phyloP scores from a whole-genome alignment of 2,329 filamentous ascomycete species.

The Tolypocladium capitatum region DNA sequence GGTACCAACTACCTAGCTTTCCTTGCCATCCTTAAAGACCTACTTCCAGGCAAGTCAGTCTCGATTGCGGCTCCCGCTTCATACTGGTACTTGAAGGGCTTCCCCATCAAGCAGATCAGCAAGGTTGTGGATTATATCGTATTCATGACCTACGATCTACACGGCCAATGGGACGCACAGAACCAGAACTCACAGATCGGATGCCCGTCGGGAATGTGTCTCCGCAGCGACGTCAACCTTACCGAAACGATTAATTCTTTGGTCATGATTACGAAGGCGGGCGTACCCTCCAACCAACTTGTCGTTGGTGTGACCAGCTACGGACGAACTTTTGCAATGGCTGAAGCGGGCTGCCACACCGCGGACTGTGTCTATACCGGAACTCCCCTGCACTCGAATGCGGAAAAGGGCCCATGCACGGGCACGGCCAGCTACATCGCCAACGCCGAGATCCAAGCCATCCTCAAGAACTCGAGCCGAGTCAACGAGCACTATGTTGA shows the following conservation, averaged over 20 bases:
- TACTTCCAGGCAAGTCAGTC: constrained; percentile 17
- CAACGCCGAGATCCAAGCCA: too few relatives aligned
- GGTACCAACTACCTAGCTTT: constrained; percentile 20
- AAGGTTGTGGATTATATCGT: constrained; percentile 19
- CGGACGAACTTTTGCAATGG: background rate
- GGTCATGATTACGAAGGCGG: too few relatives aligned
- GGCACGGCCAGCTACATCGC: too few relatives aligned
- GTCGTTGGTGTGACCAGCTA: background rate
- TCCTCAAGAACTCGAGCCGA: too few relatives aligned
- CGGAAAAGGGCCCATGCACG: too few relatives aligned
- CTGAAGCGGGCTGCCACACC: background rate
- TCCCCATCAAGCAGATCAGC: constrained; percentile 7
- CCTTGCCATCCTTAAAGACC: constrained; percentile 14
- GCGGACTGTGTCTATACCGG: too few relatives aligned
- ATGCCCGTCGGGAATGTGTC: too few relatives aligned
- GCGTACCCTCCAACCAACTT: background rate
- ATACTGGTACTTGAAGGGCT: constrained; percentile 20
- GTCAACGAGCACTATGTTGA: too few relatives aligned
- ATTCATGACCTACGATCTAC: constrained; percentile 24
- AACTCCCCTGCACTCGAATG: too few relatives aligned
- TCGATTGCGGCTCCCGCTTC: constrained; percentile 24
- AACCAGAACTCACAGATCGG: constrained; percentile 4
- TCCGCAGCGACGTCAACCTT: too few relatives aligned
- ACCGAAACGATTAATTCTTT: too few relatives aligned
- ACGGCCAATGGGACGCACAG: constrained; percentile 20